Conservation (phyloP, 257 asterid species). For the Rauvolfia tetraphylla region DNA sequence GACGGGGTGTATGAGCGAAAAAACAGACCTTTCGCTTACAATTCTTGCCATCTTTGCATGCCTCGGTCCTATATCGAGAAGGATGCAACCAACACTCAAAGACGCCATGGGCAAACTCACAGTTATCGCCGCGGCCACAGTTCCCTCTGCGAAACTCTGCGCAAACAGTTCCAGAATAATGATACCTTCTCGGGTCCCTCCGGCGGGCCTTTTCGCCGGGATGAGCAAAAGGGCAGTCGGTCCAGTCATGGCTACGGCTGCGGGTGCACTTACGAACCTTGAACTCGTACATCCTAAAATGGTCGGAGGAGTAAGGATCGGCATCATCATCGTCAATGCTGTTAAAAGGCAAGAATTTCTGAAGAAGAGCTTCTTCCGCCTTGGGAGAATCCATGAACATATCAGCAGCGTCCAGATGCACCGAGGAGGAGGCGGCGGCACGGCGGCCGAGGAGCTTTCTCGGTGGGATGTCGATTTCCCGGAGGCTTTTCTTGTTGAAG, state of each 20-base stretch:
- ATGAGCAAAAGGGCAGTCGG: slow-evolving; percentile 95
- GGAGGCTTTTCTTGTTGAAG: slow-evolving; percentile 56
- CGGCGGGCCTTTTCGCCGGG: slow-evolving; percentile 96
- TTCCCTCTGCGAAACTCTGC: slow-evolving; percentile 73
- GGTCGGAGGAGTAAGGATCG: slow-evolving; percentile 82
- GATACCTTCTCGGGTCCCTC: slow-evolving; percentile 79
- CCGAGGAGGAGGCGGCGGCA: slow-evolving; percentile 10
- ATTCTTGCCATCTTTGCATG: slow-evolving; percentile 92
- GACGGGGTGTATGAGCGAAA: slow-evolving; percentile 77
- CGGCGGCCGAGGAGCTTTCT: slow-evolving; percentile 63
- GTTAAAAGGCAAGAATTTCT: slow-evolving; percentile 71
- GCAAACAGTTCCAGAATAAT: slow-evolving; percentile 77
- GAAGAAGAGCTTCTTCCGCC: slow-evolving; percentile 46
- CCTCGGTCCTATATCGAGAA: slow-evolving; percentile 80
- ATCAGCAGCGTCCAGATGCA: slow-evolving; percentile 17
- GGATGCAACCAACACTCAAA: slow-evolving; percentile 99
- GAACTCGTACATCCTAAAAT: slow-evolving; percentile 84
- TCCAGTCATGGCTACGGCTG: slow-evolving; percentile 98
- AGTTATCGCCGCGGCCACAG: slow-evolving; percentile 66
- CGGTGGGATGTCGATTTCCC: slow-evolving; percentile 83
- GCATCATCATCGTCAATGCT: slow-evolving; percentile 36
- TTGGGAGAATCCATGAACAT: slow-evolving; percentile 46
- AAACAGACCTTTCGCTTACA: slow-evolving; percentile 88
- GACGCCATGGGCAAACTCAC: slow-evolving; percentile 88
- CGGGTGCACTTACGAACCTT: slow-evolving; percentile 88